phyloP scores from a whole-genome alignment of 2,329 filamentous ascomycete species.

The Thermoascus crustaceus region DNA sequence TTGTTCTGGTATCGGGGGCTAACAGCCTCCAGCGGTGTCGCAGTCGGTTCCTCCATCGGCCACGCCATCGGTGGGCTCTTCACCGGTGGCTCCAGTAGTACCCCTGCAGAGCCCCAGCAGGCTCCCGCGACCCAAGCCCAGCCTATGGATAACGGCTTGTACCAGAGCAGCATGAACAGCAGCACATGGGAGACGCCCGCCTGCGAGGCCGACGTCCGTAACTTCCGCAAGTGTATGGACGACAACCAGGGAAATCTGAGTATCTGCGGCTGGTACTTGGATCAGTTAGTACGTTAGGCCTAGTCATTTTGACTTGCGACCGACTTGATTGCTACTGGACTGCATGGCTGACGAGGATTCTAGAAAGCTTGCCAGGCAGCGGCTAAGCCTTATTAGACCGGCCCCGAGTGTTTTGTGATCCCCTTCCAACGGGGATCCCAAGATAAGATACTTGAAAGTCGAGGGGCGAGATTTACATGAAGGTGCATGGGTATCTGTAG shows the following conservation, averaged over 20 bases:
- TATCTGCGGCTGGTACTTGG: constrained; percentile 96
- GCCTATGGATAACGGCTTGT: constrained; percentile 41
- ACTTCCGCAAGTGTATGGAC: constrained; percentile 94
- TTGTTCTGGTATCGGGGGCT: background rate
- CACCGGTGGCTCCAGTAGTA: constrained; percentile 55
- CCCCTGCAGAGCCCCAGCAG: constrained; percentile 46
- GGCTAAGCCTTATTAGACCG: constrained; percentile 58
- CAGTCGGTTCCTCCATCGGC: constrained; percentile 89
- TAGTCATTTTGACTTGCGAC: background rate
- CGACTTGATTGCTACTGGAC: constrained; percentile 2
- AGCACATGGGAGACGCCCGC: constrained; percentile 44
- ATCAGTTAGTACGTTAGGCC: constrained; percentile 60
- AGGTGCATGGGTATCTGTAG: too few species aligned
- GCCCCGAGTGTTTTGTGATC: too few species aligned
- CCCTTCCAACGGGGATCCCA: too few species aligned
- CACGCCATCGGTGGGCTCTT: constrained; percentile 90
- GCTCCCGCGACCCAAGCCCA: constrained; percentile 47
- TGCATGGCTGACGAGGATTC: constrained; percentile 20
- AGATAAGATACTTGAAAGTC: too few species aligned
- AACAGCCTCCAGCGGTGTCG: constrained; percentile 67
- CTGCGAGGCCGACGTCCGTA: constrained; percentile 71
- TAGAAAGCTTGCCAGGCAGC: constrained; percentile 76
- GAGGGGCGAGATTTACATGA: too few species aligned
- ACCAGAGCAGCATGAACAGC: constrained; percentile 44
- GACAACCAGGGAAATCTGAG: constrained; percentile 88